These are phyloP conservation scores for Simplicillium aogashimaense DNA, from an alignment of 2,329 filamentous ascomycete species.

Conservation along the genomic window DNA sequence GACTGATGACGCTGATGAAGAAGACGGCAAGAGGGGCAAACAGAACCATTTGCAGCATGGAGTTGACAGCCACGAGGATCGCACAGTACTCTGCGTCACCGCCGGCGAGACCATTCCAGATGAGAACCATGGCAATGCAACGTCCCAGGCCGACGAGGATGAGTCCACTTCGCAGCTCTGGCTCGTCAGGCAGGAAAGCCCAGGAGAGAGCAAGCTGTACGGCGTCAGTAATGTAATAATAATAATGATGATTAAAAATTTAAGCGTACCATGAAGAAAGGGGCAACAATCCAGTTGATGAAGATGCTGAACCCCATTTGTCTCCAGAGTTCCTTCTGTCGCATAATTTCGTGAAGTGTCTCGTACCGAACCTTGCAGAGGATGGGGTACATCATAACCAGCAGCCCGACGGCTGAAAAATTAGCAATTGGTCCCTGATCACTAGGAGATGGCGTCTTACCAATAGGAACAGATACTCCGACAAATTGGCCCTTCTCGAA, in stretches of 20 bases:
- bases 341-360: constrained; percentile 53
- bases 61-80: constrained; percentile 58
- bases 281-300: constrained; percentile 67
- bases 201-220: constrained; percentile 46
- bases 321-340: constrained; percentile 50
- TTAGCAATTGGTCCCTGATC: background rate
- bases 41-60: constrained; percentile 55
- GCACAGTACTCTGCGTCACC: constrained; percentile 69
- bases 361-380: constrained; percentile 70
- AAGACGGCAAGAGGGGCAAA: constrained; percentile 53
- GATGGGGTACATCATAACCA: constrained; percentile 82
- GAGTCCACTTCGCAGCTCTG: constrained; percentile 31
- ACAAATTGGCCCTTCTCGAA: constrained; percentile 58
- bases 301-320: constrained; percentile 61
- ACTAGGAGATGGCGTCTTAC: constrained; percentile 18
- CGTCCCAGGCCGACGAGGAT: constrained; percentile 7
- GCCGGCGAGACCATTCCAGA: constrained; percentile 64
- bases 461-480: constrained; percentile 48
- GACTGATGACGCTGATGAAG: constrained; percentile 55
- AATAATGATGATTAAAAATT: background rate
- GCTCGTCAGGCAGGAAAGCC: constrained; percentile 45
- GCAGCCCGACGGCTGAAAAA: constrained; percentile 51
- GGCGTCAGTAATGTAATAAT: background rate
- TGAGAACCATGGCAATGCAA: constrained; percentile 52
- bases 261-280: constrained; percentile 55